Percentiles rank a stretch among this genome's conserved stretches.
phyloP scores from a whole-genome alignment of 2,329 filamentous ascomycete genomes.

The Diaporthe longicolla region DNA sequence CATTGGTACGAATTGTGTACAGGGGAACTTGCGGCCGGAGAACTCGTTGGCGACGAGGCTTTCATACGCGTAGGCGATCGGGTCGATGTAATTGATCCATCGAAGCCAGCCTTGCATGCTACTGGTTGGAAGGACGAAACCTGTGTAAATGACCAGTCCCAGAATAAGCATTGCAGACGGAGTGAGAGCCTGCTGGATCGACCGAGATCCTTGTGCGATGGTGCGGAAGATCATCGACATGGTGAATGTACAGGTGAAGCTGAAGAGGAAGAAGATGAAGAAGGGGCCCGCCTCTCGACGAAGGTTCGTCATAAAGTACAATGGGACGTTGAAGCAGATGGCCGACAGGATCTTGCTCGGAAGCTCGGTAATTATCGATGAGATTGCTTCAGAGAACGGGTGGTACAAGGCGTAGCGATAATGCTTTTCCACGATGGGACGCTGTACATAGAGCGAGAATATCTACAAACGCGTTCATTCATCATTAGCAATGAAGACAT shows the following conservation, averaged over 20 bases:
- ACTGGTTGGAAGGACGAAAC: constrained; percentile 74
- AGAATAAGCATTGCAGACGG: constrained; percentile 74
- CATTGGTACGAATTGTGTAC: constrained; percentile 62
- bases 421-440: constrained; percentile 94
- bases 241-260: constrained; percentile 78
- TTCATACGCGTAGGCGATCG: constrained; percentile 85
- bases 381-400: constrained; percentile 86
- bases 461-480: constrained; percentile 64
- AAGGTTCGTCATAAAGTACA: constrained; percentile 92
- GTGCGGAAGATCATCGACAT: constrained; percentile 92
- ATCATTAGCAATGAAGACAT: constrained; percentile 12
- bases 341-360: constrained; percentile 85
- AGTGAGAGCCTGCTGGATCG: constrained; percentile 74
- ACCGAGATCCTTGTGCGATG: constrained; percentile 81
- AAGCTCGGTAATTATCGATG: constrained; percentile 88
- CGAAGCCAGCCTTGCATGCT: constrained; percentile 86
- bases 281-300: constrained; percentile 81
- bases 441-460: constrained; percentile 87
- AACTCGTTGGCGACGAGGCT: constrained; percentile 89
- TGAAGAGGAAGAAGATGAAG: constrained; percentile 88
- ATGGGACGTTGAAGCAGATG: constrained; percentile 81
- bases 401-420: constrained; percentile 91
- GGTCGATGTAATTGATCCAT: constrained; percentile 88
- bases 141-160: constrained; percentile 79
- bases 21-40: constrained; percentile 70